Percentiles rank a stretch among this genome's conserved stretches.
These are phyloP conservation scores for Pontederia crassipes DNA, from an alignment of 176 grass and related monocot species.

Conservation along the genomic window DNA sequence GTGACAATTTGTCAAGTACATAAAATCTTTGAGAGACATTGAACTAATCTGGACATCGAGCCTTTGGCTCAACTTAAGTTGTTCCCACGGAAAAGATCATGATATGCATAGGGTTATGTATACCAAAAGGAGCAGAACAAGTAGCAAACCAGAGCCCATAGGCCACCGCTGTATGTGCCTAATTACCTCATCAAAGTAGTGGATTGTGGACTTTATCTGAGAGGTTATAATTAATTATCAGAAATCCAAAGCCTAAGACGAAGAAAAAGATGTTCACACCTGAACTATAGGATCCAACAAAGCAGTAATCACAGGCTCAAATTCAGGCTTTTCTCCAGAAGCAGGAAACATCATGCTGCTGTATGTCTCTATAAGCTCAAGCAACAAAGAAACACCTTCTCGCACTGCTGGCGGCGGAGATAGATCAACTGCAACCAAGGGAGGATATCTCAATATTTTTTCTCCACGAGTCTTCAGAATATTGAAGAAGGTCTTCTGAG, in stretches of 20 bases:
- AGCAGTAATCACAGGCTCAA: constrained; percentile 83
- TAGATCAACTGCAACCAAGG: constrained; percentile 77
- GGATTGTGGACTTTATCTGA: too few relatives aligned
- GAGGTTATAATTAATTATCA: too few relatives aligned
- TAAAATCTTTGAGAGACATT: too few relatives aligned
- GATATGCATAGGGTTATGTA: too few relatives aligned
- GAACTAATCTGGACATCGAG: too few relatives aligned
- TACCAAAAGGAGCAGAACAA: too few relatives aligned
- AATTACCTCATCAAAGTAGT: too few relatives aligned
- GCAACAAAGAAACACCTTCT: constrained; percentile 76
- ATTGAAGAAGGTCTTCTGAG: constrained; percentile 81
- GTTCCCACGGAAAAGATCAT: too few relatives aligned
- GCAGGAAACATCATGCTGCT: constrained; percentile 96
- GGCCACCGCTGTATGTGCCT: too few relatives aligned
- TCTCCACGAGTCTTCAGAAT: constrained; percentile 82
- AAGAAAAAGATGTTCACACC: constrained; percentile 29
- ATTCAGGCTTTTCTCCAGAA: constrained; percentile 67
- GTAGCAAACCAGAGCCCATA: too few relatives aligned
- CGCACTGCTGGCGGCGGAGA: constrained; percentile 73
- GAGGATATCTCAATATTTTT: constrained; percentile 77
- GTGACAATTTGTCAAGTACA: too few relatives aligned
- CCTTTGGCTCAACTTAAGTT: too few relatives aligned
- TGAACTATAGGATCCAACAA: constrained; percentile 94
- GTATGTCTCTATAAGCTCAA: constrained; percentile 86
- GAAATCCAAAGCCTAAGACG: not conserved